These are phyloP conservation scores for Arachnomyces sp. DNA, from an alignment of 2,329 filamentous ascomycete species.

Conservation along the genomic window DNA sequence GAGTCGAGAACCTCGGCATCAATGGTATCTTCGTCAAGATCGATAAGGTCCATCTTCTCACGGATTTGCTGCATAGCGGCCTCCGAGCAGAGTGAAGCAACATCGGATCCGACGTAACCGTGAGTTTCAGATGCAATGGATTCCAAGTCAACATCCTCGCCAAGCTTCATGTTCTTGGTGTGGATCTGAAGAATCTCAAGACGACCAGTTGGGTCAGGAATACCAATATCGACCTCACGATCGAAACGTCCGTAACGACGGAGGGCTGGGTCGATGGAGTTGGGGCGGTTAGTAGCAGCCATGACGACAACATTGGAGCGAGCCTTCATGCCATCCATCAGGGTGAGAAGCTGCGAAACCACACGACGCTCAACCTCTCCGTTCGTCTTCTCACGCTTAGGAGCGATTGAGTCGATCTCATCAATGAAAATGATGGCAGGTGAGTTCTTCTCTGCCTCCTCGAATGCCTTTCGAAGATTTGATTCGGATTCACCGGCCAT, in stretches of 20 bases:
- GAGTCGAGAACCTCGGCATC: slow-evolving; percentile 98
- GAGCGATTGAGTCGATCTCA: slow-evolving; percentile 97
- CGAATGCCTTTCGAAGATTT: slow-evolving; percentile 96
- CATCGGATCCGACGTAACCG: slow-evolving; percentile 97
- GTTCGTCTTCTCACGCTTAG: slow-evolving; percentile 99
- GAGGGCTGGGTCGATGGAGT: slow-evolving; percentile 96
- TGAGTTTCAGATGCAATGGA: slow-evolving; percentile 96
- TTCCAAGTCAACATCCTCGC: slow-evolving; percentile 91
- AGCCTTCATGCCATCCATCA: slow-evolving; percentile 99
- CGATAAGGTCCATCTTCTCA: slow-evolving; percentile 99
- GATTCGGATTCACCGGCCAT: slow-evolving; percentile 99
- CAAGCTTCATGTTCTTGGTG: slow-evolving; percentile 99
- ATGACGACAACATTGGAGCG: slow-evolving; percentile 98
- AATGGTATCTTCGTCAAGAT: slow-evolving; percentile 97
- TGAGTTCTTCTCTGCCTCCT: slow-evolving; percentile 99
- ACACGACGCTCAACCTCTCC: slow-evolving; percentile 98
- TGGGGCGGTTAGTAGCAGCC: slow-evolving; percentile 97
- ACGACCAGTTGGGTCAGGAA: slow-evolving; percentile 94
- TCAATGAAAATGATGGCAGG: slow-evolving; percentile 99
- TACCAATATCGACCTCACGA: slow-evolving; percentile 96
- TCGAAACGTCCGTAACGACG: slow-evolving; percentile 98
- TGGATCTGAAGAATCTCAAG: slow-evolving; percentile 98
- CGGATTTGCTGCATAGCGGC: slow-evolving; percentile 99
- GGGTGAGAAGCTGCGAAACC: slow-evolving; percentile 88
- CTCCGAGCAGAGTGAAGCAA: slow-evolving; percentile 96